phyloP scores from a whole-genome alignment of 2,329 filamentous ascomycete species.

The Ceratocystis smalleyi region DNA sequence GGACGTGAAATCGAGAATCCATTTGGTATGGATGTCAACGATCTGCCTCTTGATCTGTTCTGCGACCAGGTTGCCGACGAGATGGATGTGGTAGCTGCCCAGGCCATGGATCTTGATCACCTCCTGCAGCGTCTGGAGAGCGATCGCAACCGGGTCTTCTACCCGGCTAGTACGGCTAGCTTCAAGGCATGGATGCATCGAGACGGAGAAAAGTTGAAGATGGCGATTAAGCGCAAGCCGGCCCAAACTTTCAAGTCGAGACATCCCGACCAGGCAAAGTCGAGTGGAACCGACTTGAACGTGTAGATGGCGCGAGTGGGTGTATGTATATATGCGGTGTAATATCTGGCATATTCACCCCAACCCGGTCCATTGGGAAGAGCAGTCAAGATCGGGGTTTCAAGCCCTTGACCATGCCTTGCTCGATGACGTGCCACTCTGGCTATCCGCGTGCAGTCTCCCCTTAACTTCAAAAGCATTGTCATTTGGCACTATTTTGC shows the following conservation, averaged over 20 bases:
- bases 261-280: conserved; percentile 11
- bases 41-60: conserved; percentile 60
- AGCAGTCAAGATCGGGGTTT: neutral
- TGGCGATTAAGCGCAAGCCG: conserved; percentile 29
- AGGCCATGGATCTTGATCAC: conserved; percentile 24
- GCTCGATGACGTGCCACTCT: neutral
- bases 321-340: neutral
- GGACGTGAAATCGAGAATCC: conserved; percentile 75
- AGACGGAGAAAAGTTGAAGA: conserved; percentile 27
- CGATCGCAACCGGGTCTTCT: conserved; percentile 37
- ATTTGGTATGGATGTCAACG: conserved; percentile 71
- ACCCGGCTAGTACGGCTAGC: conserved; percentile 34
- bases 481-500: neutral
- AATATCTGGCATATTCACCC: neutral
- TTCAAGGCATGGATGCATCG: conserved; percentile 28
- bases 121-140: conserved; percentile 24
- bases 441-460: neutral
- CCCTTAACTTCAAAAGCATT: neutral
- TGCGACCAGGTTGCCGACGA: conserved; percentile 61
- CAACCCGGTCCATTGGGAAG: neutral
- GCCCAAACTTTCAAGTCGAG: conserved; percentile 22
- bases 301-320: neutral
- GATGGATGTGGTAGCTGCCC: conserved; percentile 54
- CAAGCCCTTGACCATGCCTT: neutral
- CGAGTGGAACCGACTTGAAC: conserved; percentile 11